These are phyloP conservation scores for Chaetomium globosum DNA, from an alignment of 2,329 filamentous ascomycete species.

Conservation along the genomic window DNA sequence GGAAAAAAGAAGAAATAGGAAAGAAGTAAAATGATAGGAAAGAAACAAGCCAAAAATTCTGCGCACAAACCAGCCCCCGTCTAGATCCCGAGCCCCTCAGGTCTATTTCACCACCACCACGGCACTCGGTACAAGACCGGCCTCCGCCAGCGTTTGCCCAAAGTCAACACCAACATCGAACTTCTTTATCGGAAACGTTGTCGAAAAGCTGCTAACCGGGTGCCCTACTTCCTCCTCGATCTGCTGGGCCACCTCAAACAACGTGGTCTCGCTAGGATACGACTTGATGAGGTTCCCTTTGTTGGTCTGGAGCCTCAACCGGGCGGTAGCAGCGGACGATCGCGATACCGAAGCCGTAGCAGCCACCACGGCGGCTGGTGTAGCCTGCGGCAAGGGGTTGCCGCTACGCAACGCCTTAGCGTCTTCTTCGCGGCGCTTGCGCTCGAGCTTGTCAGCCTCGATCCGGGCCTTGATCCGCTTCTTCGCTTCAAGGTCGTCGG, in stretches of 20 bases:
- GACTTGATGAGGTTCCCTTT: conserved; percentile 82
- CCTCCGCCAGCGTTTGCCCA: conserved; percentile 88
- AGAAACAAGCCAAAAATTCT: neutral
- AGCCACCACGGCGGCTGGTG: conserved; percentile 52
- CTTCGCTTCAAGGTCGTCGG: conserved; percentile 81
- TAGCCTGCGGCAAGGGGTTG: conserved; percentile 48
- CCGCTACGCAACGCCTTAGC: conserved; percentile 87
- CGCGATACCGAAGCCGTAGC: conserved; percentile 56
- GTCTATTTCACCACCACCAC: conserved; percentile 72
- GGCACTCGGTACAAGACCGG: conserved; percentile 87
- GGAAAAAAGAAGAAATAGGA: too few species aligned
- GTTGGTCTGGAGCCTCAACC: conserved; percentile 77
- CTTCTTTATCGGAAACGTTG: conserved; percentile 84
- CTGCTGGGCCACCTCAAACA: conserved; percentile 86
- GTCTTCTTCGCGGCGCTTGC: conserved; percentile 79
- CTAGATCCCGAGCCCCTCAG: neutral
- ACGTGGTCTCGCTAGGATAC: conserved; percentile 82
- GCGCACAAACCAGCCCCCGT: neutral
- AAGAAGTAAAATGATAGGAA: too few species aligned
- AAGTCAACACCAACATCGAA: conserved; percentile 73
- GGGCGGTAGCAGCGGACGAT: conserved; percentile 71
- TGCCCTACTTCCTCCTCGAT: conserved; percentile 71
- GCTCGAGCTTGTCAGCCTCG: conserved; percentile 88
- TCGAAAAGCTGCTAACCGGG: conserved; percentile 74
- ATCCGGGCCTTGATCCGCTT: conserved; percentile 91